A percentile compares a stretch with the other conserved stretches of the same genome.
Evolutionary conservation across 2,329 filamentous ascomycete species (phyloP).

Genomic region (Colletotrichum tropicicola): DNA sequence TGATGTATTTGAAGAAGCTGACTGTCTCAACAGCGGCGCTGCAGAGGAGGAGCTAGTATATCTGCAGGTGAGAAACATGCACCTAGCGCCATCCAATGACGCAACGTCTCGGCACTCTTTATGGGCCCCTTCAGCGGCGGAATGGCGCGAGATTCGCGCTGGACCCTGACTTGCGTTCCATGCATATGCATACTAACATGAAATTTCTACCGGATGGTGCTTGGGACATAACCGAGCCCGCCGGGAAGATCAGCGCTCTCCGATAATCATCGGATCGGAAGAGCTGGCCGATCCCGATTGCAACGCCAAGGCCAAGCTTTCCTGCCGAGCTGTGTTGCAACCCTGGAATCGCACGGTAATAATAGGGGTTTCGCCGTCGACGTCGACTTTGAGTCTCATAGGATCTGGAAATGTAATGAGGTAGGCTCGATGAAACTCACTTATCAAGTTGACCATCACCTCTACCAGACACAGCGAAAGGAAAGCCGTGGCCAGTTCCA

Average conservation of each 20-base stretch:
- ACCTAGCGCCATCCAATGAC: slow-evolving; percentile 9
- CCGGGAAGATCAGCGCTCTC: neutral
- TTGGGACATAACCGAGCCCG: neutral
- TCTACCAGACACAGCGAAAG: too few species aligned
- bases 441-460: too few species aligned
- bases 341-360: too few species aligned
- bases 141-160: neutral
- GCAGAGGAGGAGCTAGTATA: too few species aligned
- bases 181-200: neutral
- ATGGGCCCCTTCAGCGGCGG: neutral
- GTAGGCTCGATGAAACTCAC: too few species aligned
- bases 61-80: slow-evolving; percentile 23
- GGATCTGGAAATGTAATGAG: too few species aligned
- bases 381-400: too few species aligned
- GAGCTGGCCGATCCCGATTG: neutral
- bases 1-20: neutral
- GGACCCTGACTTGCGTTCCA: neutral
- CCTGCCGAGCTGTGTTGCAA: neutral
- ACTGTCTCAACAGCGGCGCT: too few species aligned
- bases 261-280: neutral
- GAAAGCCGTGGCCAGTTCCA: too few species aligned
- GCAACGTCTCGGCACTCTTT: neutral
- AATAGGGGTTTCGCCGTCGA: too few species aligned
- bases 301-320: neutral
- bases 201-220: neutral